phyloP scores from a whole-genome alignment of 2,329 filamentous ascomycete species.

The Fusarium papillatum region DNA sequence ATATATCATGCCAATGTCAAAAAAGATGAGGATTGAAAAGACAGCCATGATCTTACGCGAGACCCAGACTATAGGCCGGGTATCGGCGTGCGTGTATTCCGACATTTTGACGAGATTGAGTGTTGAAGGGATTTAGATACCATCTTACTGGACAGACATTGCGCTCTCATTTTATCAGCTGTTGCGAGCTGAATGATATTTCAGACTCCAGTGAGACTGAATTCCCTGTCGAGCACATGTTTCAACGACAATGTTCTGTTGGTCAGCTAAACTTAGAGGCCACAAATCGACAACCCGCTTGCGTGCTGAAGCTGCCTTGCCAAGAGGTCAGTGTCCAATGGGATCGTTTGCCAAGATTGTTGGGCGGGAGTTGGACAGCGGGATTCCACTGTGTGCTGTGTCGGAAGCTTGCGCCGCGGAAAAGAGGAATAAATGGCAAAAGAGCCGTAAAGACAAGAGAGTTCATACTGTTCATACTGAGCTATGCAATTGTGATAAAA shows the following conservation, averaged over 20 bases:
- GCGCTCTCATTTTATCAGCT: not conserved
- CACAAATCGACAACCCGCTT: not conserved
- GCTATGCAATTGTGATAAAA: not conserved
- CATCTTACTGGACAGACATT: not conserved
- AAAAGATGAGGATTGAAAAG: not conserved
- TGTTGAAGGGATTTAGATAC: not conserved
- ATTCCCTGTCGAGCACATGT: not conserved
- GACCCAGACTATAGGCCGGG: not conserved
- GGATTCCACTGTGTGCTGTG: not conserved
- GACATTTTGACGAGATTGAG: not conserved
- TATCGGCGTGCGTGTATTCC: not conserved
- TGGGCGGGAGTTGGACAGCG: not conserved
- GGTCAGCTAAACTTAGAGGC: not conserved
- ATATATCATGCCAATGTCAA: not conserved
- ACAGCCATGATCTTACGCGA: not conserved
- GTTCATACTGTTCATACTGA: not conserved
- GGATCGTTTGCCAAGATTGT: not conserved
- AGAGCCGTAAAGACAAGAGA: not conserved
- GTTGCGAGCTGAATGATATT: not conserved
- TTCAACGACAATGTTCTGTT: not conserved
- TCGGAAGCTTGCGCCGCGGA: not conserved
- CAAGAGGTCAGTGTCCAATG: not conserved
- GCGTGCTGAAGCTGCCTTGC: not conserved
- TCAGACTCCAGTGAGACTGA: not conserved
- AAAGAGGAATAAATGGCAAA: not conserved